Conservation (phyloP, 352 stramenopile species). For the Aphanomyces astaci region DNA sequence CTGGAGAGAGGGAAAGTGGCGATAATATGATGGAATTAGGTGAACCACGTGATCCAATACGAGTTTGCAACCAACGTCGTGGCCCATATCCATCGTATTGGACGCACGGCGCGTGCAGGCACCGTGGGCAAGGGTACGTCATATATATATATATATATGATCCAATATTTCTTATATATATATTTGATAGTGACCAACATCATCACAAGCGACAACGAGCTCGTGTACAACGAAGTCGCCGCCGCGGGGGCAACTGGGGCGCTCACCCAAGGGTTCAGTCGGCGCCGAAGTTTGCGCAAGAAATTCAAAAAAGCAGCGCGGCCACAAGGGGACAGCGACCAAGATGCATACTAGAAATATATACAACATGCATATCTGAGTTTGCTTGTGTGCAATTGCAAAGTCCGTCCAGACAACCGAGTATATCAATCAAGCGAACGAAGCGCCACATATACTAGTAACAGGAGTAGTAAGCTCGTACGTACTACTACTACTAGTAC, state of each 20-base stretch:
- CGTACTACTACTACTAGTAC: too few species aligned
- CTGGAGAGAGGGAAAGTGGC: too few species aligned
- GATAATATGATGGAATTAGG: slow-evolving; percentile 13
- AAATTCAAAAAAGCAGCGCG: slow-evolving; percentile 55
- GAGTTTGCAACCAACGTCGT: slow-evolving; percentile 78
- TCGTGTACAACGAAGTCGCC: slow-evolving; percentile 58
- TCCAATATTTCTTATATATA: too few species aligned
- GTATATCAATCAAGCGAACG: too few species aligned
- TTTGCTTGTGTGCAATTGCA: too few species aligned
- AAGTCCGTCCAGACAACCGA: too few species aligned
- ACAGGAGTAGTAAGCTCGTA: too few species aligned
- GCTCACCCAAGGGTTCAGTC: slow-evolving; percentile 63
- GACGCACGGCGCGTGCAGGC: slow-evolving; percentile 55
- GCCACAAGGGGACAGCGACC: not conserved
- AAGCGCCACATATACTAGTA: too few species aligned
- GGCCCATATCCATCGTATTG: slow-evolving; percentile 72
- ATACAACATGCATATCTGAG: too few species aligned
- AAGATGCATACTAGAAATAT: not conserved
- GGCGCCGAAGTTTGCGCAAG: slow-evolving; percentile 72
- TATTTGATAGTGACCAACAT: slow-evolving; percentile 74
- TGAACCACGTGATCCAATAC: slow-evolving; percentile 64
- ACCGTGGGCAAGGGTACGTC: slow-evolving; percentile 39
- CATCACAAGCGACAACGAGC: slow-evolving; percentile 44
- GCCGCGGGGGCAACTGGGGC: slow-evolving; percentile 37
- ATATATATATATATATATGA: too few species aligned